These are phyloP conservation scores for Malus asiatica DNA, from an alignment of 306 rosid species.

Conservation along the genomic window DNA sequence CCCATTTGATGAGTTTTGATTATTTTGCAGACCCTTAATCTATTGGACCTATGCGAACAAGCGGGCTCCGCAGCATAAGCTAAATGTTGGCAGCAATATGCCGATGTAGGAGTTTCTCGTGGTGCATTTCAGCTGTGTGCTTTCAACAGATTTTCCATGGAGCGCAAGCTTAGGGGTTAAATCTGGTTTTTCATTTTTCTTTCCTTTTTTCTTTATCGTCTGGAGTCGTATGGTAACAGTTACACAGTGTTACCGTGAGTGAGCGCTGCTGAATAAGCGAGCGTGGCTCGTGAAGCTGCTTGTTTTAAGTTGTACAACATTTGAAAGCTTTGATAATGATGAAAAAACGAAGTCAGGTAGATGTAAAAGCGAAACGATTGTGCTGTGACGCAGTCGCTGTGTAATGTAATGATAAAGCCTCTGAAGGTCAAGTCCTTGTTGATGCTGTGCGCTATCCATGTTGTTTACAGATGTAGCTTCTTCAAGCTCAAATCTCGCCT, in stretches of 20 bases:
- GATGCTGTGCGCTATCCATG: background rate
- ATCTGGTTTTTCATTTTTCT: conserved; percentile 25
- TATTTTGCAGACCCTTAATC: conserved; percentile 78
- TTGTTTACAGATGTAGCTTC: too few relatives aligned
- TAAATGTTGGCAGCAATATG: conserved; percentile 17
- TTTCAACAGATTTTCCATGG: conserved; percentile 65
- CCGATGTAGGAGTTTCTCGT: conserved; percentile 39
- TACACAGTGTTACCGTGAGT: conserved; percentile 21
- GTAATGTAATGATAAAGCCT: conserved; percentile 24
- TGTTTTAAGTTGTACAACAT: conserved; percentile 38
- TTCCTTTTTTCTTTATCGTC: background rate
- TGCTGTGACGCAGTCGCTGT: background rate
- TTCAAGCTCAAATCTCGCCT: too few relatives aligned
- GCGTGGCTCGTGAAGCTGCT: conserved; percentile 34
- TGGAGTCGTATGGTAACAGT: conserved; percentile 18
- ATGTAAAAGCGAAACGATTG: conserved; percentile 24
- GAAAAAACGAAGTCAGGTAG: conserved; percentile 13
- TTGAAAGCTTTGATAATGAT: conserved; percentile 26
- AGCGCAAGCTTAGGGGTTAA: conserved; percentile 89
- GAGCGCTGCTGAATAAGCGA: conserved; percentile 51
- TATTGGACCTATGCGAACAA: conserved; percentile 89
- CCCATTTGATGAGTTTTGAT: background rate
- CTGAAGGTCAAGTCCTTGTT: background rate
- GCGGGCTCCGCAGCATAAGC: conserved; percentile 80
- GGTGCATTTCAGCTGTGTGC: conserved; percentile 48